A percentile compares a stretch with the other conserved stretches of the same genome.
Conservation (phyloP, 495 filamentous ascomycete species). For the Penicillium coprophilum region DNA sequence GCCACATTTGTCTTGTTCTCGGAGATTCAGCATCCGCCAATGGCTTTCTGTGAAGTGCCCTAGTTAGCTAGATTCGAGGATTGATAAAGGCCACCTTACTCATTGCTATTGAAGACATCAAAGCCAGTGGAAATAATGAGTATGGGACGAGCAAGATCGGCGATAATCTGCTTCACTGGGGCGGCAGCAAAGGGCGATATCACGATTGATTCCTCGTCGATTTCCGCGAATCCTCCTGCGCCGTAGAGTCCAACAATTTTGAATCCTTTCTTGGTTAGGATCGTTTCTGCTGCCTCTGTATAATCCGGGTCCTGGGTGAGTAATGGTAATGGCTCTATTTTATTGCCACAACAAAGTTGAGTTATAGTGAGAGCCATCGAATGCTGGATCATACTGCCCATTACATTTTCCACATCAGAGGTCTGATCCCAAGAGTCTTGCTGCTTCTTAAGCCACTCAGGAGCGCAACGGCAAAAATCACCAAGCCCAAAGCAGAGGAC, state of each 20-base stretch:
- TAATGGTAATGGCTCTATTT: slow-evolving; percentile 26
- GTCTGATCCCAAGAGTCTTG: slow-evolving; percentile 30
- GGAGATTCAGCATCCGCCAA: slow-evolving; percentile 39
- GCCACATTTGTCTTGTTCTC: slow-evolving; percentile 39
- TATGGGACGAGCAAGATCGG: slow-evolving; percentile 38
- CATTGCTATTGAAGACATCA: slow-evolving; percentile 28
- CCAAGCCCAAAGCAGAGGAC: slow-evolving; percentile 43
- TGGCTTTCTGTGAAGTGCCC: slow-evolving; percentile 28
- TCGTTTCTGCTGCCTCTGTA: slow-evolving; percentile 29
- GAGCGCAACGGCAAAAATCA: slow-evolving; percentile 33
- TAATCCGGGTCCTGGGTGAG: slow-evolving; percentile 37
- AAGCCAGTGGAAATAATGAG: slow-evolving; percentile 29
- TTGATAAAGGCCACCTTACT: slow-evolving; percentile 32
- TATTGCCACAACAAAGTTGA: slow-evolving; percentile 30
- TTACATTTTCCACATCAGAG: slow-evolving; percentile 30
- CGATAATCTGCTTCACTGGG: slow-evolving; percentile 37
- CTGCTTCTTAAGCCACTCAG: slow-evolving; percentile 32
- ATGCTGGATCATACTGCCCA: slow-evolving; percentile 32
- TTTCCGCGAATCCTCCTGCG: slow-evolving; percentile 40
- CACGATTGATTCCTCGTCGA: slow-evolving; percentile 38
- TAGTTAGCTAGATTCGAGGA: slow-evolving; percentile 27
- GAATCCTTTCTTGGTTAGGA: slow-evolving; percentile 36
- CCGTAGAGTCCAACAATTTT: slow-evolving; percentile 38
- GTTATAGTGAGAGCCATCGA: slow-evolving; percentile 37
- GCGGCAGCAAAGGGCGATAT: slow-evolving; percentile 34